Conservation (phyloP, 2,329 filamentous ascomycete genomes). For the Neofusicoccum kwambonambiense region DNA sequence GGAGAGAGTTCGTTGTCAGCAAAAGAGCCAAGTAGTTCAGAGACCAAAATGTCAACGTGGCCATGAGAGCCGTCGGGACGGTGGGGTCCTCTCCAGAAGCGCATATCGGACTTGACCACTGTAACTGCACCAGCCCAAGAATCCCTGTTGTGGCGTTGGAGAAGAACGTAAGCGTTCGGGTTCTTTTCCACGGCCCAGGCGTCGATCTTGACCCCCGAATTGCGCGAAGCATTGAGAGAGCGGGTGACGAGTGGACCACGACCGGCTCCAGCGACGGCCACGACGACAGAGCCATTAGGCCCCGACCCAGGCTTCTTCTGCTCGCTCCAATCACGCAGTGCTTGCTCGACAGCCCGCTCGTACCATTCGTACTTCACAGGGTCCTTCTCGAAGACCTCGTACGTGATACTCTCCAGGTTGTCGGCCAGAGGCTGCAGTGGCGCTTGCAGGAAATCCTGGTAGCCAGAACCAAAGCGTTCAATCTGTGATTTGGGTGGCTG, state of each 20-base stretch:
- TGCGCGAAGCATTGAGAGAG: conserved; percentile 75
- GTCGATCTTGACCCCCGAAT: conserved; percentile 73
- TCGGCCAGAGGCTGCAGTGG: conserved; percentile 92
- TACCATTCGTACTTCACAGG: conserved; percentile 98
- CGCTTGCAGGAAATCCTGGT: conserved; percentile 94
- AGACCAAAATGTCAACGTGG: conserved; percentile 88
- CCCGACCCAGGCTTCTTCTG: conserved; percentile 70
- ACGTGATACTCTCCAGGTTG: conserved; percentile 94
- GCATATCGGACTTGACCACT: conserved; percentile 95
- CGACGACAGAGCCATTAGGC: conserved; percentile 68
- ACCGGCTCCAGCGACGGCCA: conserved; percentile 91
- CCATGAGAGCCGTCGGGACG: conserved; percentile 53
- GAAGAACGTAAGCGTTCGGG: conserved; percentile 91
- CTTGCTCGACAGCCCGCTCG: conserved; percentile 77
- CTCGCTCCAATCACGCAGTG: conserved; percentile 74
- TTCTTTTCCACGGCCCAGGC: conserved; percentile 98
- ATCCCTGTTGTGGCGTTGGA: conserved; percentile 79
- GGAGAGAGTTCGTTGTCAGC: conserved; percentile 96
- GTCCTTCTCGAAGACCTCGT: conserved; percentile 98
- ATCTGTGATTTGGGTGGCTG: conserved; percentile 66
- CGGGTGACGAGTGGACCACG: conserved; percentile 89
- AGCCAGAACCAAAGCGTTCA: conserved; percentile 67
- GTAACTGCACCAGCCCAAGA: conserved; percentile 78
- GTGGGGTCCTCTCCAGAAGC: conserved; percentile 84
- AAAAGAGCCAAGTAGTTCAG: conserved; percentile 91